Evolutionary conservation across 2,329 filamentous ascomycete genomes (phyloP).

Genomic region (Epichloe hybrida): DNA sequence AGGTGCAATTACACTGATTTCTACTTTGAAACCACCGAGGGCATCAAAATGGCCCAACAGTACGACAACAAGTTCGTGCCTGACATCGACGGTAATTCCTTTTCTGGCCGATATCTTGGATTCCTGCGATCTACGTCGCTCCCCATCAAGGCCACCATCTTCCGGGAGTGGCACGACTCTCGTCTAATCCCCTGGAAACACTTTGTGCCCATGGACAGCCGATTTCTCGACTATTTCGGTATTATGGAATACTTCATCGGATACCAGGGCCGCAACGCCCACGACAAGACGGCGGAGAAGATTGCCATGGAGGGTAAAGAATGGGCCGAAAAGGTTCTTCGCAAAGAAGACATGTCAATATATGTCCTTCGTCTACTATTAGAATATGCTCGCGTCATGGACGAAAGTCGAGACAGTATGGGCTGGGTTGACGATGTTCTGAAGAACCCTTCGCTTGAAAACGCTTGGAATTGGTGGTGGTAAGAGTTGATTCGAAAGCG

Average conservation of each 20-base stretch:
- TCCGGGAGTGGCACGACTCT: constrained; percentile 68
- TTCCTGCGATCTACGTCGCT: constrained; percentile 58
- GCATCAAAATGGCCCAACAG: constrained; percentile 35
- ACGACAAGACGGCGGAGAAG: constrained; percentile 45
- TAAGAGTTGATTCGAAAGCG: not conserved
- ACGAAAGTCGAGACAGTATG: constrained; percentile 37
- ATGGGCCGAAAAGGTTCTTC: constrained; percentile 55
- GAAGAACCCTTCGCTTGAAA: constrained; percentile 18
- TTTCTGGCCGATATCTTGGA: constrained; percentile 53
- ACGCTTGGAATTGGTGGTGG: constrained; percentile 17
- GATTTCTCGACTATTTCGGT: constrained; percentile 57
- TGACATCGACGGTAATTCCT: constrained; percentile 65
- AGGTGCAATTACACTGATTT: constrained; percentile 35
- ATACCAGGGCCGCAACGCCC: constrained; percentile 30
- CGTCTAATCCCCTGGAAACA: constrained; percentile 65
- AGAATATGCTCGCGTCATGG: constrained; percentile 45
- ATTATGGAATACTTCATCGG: constrained; percentile 65
- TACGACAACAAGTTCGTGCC: constrained; percentile 55
- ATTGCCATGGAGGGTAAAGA: constrained; percentile 53
- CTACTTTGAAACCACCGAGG: constrained; percentile 27
- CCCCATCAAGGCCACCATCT: constrained; percentile 67
- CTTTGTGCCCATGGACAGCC: constrained; percentile 67
- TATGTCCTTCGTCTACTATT: constrained; percentile 53
- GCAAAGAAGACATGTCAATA: constrained; percentile 61
- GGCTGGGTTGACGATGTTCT: constrained; percentile 41